Percentiles rank a stretch among this genome's conserved stretches.
These are phyloP conservation scores for Rhododendron henanense DNA, from an alignment of 148 eudicot genomes.

Conservation along the genomic window DNA sequence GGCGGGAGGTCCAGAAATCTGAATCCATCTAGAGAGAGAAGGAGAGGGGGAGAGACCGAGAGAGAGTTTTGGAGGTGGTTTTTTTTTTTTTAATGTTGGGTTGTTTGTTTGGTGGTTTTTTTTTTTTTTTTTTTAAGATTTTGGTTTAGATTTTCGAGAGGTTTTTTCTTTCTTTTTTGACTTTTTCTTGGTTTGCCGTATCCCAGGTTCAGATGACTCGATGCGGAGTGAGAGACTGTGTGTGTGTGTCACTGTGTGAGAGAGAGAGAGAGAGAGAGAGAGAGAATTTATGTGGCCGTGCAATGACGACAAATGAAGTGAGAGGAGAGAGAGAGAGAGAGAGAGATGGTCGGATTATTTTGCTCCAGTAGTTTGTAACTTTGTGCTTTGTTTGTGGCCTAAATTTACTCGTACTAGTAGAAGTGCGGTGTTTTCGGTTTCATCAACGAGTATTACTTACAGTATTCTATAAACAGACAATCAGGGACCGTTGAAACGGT, in stretches of 20 bases:
- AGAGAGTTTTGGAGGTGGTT: not conserved
- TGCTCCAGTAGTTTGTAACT: not conserved
- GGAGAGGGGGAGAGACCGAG: not conserved
- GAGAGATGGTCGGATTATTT: not conserved
- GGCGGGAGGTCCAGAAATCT: slow-evolving; percentile 78
- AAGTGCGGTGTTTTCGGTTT: not conserved
- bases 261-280: not conserved
- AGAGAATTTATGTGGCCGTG: not conserved
- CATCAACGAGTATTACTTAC: not conserved
- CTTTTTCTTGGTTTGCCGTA: not conserved
- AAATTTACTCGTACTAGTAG: too few species aligned
- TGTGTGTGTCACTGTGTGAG: too few species aligned
- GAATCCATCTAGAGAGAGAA: slow-evolving; percentile 52
- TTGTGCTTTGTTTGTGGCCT: not conserved
- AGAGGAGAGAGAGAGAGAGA: not conserved
- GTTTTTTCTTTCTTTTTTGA: not conserved
- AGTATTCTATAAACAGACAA: not conserved
- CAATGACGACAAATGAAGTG: not conserved
- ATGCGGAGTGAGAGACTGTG: not conserved
- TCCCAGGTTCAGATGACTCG: not conserved
- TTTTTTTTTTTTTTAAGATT: not conserved
- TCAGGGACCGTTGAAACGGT: not conserved
- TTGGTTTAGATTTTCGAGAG: not conserved
- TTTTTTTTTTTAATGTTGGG: not conserved
- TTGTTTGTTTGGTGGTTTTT: not conserved